Evolutionary conservation across 2,329 filamentous ascomycete genomes (phyloP), one percentile per base, ranked within the genome.

Genomic region (Diplodia corticola): DNA sequence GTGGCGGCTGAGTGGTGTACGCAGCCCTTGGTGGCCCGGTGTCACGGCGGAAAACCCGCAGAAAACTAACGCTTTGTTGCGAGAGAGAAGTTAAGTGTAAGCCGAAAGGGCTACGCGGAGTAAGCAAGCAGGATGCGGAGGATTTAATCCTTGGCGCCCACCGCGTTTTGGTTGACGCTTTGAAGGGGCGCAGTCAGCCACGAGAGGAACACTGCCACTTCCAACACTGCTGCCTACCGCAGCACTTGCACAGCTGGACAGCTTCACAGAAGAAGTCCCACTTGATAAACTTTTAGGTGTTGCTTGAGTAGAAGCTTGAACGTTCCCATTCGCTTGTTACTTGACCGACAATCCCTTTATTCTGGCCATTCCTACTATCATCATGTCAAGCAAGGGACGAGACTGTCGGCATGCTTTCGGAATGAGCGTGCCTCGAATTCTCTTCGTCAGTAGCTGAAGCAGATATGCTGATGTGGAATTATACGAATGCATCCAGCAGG

Each of bases 1-100:
- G 44, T 61, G 26, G 44, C n/a, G 57, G 44, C 44, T 61, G n/a
- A 61, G 57, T 24, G 33, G 40, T 28, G 12, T 61, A 49, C 57
- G 44, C 20, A 61, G 40, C 26, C 57, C 26, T 30, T 33, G 44
- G 57, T 26, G 40, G 10, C 15, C n/a, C 13, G 12, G 55, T 22
- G 13, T 46, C 13, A 6, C 30, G n/a, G 30, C n/a, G 33, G 30
- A 57, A 26, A 44, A 17, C 5, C 20, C 17, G 46, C 30, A 57
- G 33, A 33, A 26, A 1, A n/a, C 53, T 40, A 6, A 15, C 5
- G 13, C 4, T 3, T 10, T n/a, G 2, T 3, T 44, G 40, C 54
- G 9, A 9, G 35, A 9, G 53, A 7, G 12, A 20, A 12, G 33
- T n/a, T 4, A 33, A 24, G 22, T 9, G 6, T n/a, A 3, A 28